phyloP scores from a whole-genome alignment of 805 yeast species.

The Cyberlindnera mrakii region DNA sequence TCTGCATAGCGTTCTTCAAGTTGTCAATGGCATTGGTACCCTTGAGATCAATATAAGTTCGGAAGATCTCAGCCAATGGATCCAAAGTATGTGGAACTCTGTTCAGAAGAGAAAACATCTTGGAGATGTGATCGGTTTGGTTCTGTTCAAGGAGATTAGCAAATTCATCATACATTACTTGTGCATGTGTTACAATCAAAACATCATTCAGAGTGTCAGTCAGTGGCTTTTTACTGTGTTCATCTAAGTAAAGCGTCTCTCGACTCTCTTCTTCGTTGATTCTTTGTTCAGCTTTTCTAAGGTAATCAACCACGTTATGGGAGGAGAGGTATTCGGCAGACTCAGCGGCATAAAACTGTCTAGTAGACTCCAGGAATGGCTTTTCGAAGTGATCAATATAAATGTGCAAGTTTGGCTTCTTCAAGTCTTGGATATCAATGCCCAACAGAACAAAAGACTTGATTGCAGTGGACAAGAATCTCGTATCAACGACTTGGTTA shows the following conservation, averaged over 20 bases:
- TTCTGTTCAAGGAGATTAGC: conserved; percentile 66
- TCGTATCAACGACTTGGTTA: conserved; percentile 65
- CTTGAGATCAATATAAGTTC: conserved; percentile 61
- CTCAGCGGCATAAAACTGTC: conserved; percentile 62
- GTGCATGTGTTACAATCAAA: conserved; percentile 74
- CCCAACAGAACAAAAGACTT: conserved; percentile 87
- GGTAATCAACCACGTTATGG: conserved; percentile 85
- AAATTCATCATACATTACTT: conserved; percentile 71
- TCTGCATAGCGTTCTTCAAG: conserved; percentile 32
- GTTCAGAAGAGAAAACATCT: conserved; percentile 69
- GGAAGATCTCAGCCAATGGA: conserved; percentile 69
- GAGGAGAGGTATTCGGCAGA: conserved; percentile 57
- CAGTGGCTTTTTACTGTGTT: conserved; percentile 72
- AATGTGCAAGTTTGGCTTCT: conserved; percentile 75
- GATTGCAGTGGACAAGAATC: conserved; percentile 64
- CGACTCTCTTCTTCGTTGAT: conserved; percentile 78
- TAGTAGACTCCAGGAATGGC: conserved; percentile 66
- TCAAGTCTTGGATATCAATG: conserved; percentile 83
- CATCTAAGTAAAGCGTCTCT: conserved; percentile 75
- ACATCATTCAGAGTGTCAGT: conserved; percentile 71
- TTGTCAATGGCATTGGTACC: conserved; percentile 59
- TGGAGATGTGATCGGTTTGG: conserved; percentile 64
- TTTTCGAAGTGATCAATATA: conserved; percentile 77
- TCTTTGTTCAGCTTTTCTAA: conserved; percentile 78
- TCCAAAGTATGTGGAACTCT: conserved; percentile 76